Evolutionary conservation across 179 eudicot genomes (phyloP).

Genomic region (Corrigiola litoralis): DNA sequence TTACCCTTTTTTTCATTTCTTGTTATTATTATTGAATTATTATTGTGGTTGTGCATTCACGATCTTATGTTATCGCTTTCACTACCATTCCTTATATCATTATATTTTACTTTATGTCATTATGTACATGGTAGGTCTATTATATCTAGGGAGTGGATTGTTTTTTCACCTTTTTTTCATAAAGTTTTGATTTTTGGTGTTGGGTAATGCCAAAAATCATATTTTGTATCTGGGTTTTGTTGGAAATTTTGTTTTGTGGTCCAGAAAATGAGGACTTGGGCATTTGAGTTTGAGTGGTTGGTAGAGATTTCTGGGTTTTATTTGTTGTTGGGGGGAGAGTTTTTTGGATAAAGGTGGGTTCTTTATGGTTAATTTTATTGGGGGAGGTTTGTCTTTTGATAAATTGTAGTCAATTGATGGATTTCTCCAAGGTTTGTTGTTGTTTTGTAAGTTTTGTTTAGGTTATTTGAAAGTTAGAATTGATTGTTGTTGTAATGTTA

Average conservation of each 20-base stretch:
- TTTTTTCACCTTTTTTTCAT: neutral
- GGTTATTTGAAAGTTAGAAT: constrained; percentile 3
- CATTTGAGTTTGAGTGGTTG: constrained; percentile 7
- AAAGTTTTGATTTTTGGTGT: constrained; percentile 29
- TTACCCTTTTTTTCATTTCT: neutral
- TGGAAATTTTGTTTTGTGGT: constrained; percentile 6
- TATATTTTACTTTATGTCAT: neutral
- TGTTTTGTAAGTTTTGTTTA: neutral
- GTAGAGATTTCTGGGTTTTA: constrained; percentile 9
- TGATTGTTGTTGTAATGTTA: neutral
- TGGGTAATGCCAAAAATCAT: constrained; percentile 15
- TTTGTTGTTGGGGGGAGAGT: neutral
- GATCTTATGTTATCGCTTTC: constrained; percentile 27
- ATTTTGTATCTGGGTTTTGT: constrained; percentile 11
- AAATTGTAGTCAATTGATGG: neutral
- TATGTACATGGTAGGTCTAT: neutral
- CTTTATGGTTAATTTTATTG: constrained; percentile 3
- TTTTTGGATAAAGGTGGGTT: neutral
- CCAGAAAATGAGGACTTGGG: constrained; percentile 13
- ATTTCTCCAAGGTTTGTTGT: neutral
- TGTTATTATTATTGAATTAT: neutral
- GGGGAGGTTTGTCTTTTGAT: neutral
- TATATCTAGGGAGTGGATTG: constrained; percentile 17
- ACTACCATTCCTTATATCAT: constrained; percentile 21
- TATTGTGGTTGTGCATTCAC: constrained; percentile 34